Base-by-base conservation (phyloP, 2,329 filamentous ascomycete species). In the Sporothrix protearum region DNA sequence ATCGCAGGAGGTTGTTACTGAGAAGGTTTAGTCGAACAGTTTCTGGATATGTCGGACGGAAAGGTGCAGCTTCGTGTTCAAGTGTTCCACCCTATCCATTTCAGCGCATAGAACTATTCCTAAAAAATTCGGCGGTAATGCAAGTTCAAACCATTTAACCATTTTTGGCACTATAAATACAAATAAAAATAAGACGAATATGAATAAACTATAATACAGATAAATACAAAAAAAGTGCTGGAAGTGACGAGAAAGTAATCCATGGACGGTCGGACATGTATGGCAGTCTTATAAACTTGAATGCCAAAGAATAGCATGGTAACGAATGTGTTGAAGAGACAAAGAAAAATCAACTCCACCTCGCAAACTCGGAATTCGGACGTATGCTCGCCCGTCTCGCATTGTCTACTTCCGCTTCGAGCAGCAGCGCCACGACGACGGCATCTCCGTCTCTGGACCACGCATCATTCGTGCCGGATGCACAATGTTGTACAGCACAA, bases 401-500 rank as follows among this genome's bases (percentile, higher is more conserved):
- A 61, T 63, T 19, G 16, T 9, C 16, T 68, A 68, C 66, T 55
- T 68, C 9, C 68, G 68, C 28, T 49, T 61, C 8, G 36, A 33
- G n/a, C 55, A 70, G 55, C 68, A 70, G 39, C n/a, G 25, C 49
- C 67, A 70, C 16, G 28, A 12, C 14, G 61, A 69, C 0, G 82
- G 83, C 73, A 87, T 84, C 71, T 85, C 81, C 72, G 82, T 81
- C 33, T 83, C 80, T 2, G 80, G 78, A 0, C 85, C 84, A 7
- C 79, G 76, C 64, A 86, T 77, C 28, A 85, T 77, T 2, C 79
- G 78, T 0, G 84, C 85, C 0, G 85, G 85, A 76, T 87, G 85
- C 28, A 84, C 75, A 2, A 82, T 33, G 74, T 76, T 82, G 80
- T 84, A 77, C 1, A 82, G 63, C 0, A 81, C 42, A 74, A 85